Base-by-base conservation (phyloP, 208 protist genomes). In the Strigomonas oncopelti region DNA sequence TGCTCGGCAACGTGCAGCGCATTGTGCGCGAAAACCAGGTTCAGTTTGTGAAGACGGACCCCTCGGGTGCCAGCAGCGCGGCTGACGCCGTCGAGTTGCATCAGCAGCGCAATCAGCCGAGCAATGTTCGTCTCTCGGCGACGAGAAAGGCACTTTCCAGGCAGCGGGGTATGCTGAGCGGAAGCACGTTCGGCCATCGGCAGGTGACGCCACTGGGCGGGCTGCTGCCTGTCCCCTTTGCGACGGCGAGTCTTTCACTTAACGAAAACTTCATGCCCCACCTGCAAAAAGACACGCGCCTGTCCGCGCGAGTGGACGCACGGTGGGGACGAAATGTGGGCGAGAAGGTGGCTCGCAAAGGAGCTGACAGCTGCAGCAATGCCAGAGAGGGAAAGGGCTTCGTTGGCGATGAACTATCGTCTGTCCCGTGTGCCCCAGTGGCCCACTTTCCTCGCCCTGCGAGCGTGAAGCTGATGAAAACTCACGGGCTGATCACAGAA, bases 11-110 rank as follows among this genome's bases (percentile, higher is more conserved):
- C 25, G 74, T 95, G 67, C 78, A 91, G 57, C 90, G 87, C 28
- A 68, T 95, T 31, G 71, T 85, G 34, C 77, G 85, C 0, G 87
- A 93, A 36, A 69, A 92, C 56, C 81, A 93, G 66, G 34, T 95
- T 42, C 83, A 92, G 66, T 85, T 88, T 59, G 74, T 92, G 20
- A 65, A 73, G 0, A 71, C 85, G 0, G 83, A 93, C 53, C 81
- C 79, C 0, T 32, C 67, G 16, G 31, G 75, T 1, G 55, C 62
- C 20, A 69, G 72, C 59, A 14, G 22, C 73, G 51, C 48, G 38
- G 63, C 32, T 25, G 25, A 69, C 0, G 24, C 13, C 14, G 28
- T 48, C 11, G 45, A 53, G 29, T 9, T n/a, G 32, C n/a, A 8
- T 25, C 55, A 22, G 46, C 18, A 52, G n/a, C 11, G 20, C 46